phyloP scores from a whole-genome alignment of 805 yeast genomes.

The Candida takata region DNA sequence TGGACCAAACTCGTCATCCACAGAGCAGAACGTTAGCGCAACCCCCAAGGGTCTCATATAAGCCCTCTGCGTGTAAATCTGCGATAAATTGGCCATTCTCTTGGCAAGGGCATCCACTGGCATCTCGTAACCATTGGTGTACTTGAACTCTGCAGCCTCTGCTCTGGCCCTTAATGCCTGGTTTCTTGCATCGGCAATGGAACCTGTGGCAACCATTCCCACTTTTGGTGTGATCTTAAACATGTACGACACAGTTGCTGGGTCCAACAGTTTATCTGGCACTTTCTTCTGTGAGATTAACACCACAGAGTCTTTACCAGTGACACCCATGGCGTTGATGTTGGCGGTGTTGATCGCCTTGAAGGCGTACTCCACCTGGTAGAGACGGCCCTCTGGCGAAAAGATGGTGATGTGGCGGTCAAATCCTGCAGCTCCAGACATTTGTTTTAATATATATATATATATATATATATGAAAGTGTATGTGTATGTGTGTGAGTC shows the following conservation, averaged over 20 bases:
- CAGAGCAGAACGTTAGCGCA: slow-evolving; percentile 78
- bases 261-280: slow-evolving; percentile 88
- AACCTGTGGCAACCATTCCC: slow-evolving; percentile 91
- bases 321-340: slow-evolving; percentile 80
- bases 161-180: slow-evolving; percentile 84
- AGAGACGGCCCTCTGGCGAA: slow-evolving; percentile 96
- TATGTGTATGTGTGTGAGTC: no score
- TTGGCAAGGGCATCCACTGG: slow-evolving; percentile 90
- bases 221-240: slow-evolving; percentile 74
- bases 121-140: slow-evolving; percentile 94
- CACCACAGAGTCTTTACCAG: slow-evolving; percentile 83
- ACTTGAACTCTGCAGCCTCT: slow-evolving; percentile 94
- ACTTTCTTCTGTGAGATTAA: slow-evolving; percentile 92
- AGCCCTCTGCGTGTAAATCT: slow-evolving; percentile 94
- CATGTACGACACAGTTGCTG: slow-evolving; percentile 78
- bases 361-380: slow-evolving; percentile 97
- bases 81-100: slow-evolving; percentile 92
- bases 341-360: slow-evolving; percentile 93
- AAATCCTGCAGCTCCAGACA: slow-evolving; percentile 77
- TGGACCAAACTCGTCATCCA: slow-evolving; percentile 89
- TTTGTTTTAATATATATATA: no score
- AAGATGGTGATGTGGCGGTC: slow-evolving; percentile 98
- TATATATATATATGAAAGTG: no score
- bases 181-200: slow-evolving; percentile 92
- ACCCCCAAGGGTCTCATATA: slow-evolving; percentile 98